phyloP scores from a whole-genome alignment of 805 yeast genomes.

The Metschnikowia anglica region DNA sequence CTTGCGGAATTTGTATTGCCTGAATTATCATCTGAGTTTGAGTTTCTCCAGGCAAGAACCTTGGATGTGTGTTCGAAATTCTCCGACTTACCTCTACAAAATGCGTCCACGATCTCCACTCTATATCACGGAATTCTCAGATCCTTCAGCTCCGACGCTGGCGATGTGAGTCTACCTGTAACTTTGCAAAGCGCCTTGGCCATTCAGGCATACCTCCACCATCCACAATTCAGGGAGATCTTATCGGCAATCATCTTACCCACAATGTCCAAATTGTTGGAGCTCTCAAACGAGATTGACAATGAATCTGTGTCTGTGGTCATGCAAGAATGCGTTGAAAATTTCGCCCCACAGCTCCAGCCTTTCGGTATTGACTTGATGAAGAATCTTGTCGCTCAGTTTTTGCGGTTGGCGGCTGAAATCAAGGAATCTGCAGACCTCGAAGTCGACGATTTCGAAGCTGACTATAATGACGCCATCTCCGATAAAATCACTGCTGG shows the following conservation, averaged over 20 bases:
- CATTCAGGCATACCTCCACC: slow-evolving; percentile 70
- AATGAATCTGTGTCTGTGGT: slow-evolving; percentile 84
- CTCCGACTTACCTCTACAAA: slow-evolving; percentile 55
- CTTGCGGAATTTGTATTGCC: slow-evolving; percentile 67
- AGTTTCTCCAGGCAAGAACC: slow-evolving; percentile 75
- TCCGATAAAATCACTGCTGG: slow-evolving; percentile 82
- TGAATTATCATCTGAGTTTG: slow-evolving; percentile 56
- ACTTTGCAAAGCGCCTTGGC: slow-evolving; percentile 84
- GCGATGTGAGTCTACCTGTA: slow-evolving; percentile 56
- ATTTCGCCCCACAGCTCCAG: slow-evolving; percentile 76
- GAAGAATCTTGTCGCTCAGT: slow-evolving; percentile 29
- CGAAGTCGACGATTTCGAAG: slow-evolving; percentile 30
- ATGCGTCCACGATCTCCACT: slow-evolving; percentile 23
- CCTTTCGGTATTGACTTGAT: slow-evolving; percentile 31
- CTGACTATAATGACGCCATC: slow-evolving; percentile 28
- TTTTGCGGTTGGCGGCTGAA: slow-evolving; percentile 32
- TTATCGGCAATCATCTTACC: slow-evolving; percentile 69
- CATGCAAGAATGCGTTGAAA: slow-evolving; percentile 93
- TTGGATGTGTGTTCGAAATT: slow-evolving; percentile 66
- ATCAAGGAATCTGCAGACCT: slow-evolving; percentile 52
- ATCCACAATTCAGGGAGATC: slow-evolving; percentile 65
- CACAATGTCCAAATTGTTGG: slow-evolving; percentile 76
- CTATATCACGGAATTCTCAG: slow-evolving; percentile 37
- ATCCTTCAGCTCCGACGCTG: slow-evolving; percentile 27
- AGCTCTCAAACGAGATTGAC: slow-evolving; percentile 76